Base-by-base conservation (phyloP, 73 alveolate species). In the Tetrahymena elliotti region DNA sequence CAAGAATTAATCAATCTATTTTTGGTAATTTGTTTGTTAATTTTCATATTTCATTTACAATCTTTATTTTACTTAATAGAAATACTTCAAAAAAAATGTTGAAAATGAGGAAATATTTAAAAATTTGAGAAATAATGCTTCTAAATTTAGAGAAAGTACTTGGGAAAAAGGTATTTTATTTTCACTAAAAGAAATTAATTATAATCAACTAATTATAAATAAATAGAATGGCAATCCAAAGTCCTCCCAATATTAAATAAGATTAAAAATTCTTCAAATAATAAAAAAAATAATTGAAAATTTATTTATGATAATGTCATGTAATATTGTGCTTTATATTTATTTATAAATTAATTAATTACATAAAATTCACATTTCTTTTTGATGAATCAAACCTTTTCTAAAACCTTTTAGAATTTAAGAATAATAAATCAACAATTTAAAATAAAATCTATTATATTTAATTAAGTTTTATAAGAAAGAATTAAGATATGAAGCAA, bases 1-100 rank as follows among this genome's bases (percentile, higher is more conserved):
- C 16, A 54, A 33, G 96, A 93, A 2, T 68, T 94, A 35, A 18
- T 95, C 31, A 34, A 94, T 33, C 22, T 84, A 93, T 84, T 94
- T 15, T 35, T 93, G 35, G 96, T 54, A 93, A 93, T 10, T 54
- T 82, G 0, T 33, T 53, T 13, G 20, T 33, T 22, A 83, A 53
- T 24, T 68, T 10, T 6, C 0, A 68, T 24, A n/a, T n/a, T n/a
- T 27, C 34, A 1, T 68, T 31, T 27, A 22, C 33, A 53, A 2
- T 68, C 15, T 27, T 68, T 0, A 68, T 68, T 31, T 27, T 7
- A 22, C 10, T 18, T 1, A 27, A 16, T 7, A 68, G 88, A 68
- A 68, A 68, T 68, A 68, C 88, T 68, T 68, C 36, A 68, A 68
- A 68, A 68, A 18, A 6, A 2, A 27, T 27, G 36, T 36, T 18